These are phyloP conservation scores for Abelmoschus esculentus DNA, from an alignment of 345 rosid genomes.

Conservation along the genomic window DNA sequence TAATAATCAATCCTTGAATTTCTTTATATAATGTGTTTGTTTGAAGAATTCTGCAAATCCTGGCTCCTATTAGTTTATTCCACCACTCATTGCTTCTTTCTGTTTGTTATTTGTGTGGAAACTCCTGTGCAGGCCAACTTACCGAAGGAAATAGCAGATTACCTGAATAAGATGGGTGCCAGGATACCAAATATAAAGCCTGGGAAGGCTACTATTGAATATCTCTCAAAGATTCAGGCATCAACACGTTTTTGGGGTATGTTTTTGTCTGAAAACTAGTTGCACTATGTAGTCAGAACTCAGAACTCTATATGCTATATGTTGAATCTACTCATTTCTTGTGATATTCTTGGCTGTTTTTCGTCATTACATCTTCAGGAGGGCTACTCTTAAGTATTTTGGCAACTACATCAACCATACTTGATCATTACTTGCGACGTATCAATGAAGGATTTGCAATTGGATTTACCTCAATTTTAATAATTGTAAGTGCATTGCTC, in stretches of 20 bases:
- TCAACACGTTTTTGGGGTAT: slow-evolving; percentile 98
- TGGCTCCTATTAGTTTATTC: not conserved
- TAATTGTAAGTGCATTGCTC: slow-evolving; percentile 51
- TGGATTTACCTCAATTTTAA: slow-evolving; percentile 83
- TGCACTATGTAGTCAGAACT: not conserved
- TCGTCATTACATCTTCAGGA: slow-evolving; percentile 37
- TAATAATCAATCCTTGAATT: too few relatives aligned
- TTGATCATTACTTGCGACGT: slow-evolving; percentile 72
- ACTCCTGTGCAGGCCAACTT: slow-evolving; percentile 63
- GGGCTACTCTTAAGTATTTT: slow-evolving; percentile 73
- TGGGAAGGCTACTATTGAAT: slow-evolving; percentile 86
- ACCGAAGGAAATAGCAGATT: slow-evolving; percentile 94
- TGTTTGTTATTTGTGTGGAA: slow-evolving; percentile 9
- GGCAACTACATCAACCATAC: slow-evolving; percentile 78
- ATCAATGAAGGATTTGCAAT: slow-evolving; percentile 77
- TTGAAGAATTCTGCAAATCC: not conserved
- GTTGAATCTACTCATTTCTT: slow-evolving; percentile 6
- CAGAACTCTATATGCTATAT: not conserved
- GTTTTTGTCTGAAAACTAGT: not conserved
- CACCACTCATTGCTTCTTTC: not conserved
- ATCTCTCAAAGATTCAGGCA: slow-evolving; percentile 78
- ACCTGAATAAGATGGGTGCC: slow-evolving; percentile 97
- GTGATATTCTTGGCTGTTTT: not conserved
- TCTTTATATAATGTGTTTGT: not conserved
- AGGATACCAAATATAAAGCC: slow-evolving; percentile 91